These are phyloP conservation scores for Phytophthora europaea DNA, from an alignment of 352 stramenopile genomes.

Conservation along the genomic window DNA sequence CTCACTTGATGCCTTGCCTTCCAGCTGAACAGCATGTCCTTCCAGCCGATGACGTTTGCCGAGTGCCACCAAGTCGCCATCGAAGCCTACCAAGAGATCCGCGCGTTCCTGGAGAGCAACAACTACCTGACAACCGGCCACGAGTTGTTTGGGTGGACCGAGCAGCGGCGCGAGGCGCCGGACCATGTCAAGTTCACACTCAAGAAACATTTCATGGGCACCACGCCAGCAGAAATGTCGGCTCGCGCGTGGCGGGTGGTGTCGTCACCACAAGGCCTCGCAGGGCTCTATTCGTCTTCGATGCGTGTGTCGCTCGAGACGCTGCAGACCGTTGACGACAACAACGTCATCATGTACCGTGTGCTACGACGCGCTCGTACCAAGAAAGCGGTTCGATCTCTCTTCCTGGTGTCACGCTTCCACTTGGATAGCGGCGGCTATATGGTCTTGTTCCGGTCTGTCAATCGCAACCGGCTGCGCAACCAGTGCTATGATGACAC, in stretches of 20 bases:
- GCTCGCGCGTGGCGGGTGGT: slow-evolving; percentile 52
- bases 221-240: slow-evolving; percentile 41
- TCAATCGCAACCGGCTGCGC: slow-evolving; percentile 40
- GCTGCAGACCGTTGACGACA: slow-evolving; percentile 62
- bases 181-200: slow-evolving; percentile 68
- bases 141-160: slow-evolving; percentile 64
- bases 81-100: slow-evolving; percentile 51
- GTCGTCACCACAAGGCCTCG: slow-evolving; percentile 34
- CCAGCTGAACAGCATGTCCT: slow-evolving; percentile 24
- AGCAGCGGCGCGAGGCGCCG: slow-evolving; percentile 48
- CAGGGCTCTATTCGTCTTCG: slow-evolving; percentile 56
- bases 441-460: slow-evolving; percentile 58
- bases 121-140: slow-evolving; percentile 53
- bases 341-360: slow-evolving; percentile 70
- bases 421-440: slow-evolving; percentile 44
- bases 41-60: slow-evolving; percentile 40
- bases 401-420: slow-evolving; percentile 61
- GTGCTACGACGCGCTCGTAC: slow-evolving; percentile 44
- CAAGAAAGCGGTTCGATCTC: slow-evolving; percentile 46
- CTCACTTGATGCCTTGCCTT: slow-evolving; percentile 13
- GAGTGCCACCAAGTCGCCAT: slow-evolving; percentile 57
- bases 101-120: slow-evolving; percentile 53
- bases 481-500: slow-evolving; percentile 6
- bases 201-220: slow-evolving; percentile 55
- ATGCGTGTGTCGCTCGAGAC: slow-evolving; percentile 55